Evolutionary conservation across 441 rosid genomes (phyloP).

Genomic region (Syzygium syzygioides): DNA sequence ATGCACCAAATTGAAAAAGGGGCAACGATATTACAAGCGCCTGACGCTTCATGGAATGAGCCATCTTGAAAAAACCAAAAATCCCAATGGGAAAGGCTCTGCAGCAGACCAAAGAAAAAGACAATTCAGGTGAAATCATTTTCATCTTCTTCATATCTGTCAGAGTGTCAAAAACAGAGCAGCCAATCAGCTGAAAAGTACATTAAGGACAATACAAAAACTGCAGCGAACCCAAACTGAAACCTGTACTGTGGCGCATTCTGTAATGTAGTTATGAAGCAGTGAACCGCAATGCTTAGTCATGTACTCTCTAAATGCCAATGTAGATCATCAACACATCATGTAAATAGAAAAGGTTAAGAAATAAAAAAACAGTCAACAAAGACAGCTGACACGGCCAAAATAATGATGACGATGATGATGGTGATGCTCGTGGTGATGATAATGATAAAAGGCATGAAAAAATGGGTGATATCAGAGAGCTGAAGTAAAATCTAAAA

Average conservation of each 20-base stretch:
- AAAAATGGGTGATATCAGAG: not conserved
- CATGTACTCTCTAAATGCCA: not conserved
- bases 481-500: not conserved
- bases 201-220: not conserved
- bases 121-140: not conserved
- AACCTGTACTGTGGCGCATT: not conserved
- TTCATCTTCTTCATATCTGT: not conserved
- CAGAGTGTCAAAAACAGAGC: not conserved
- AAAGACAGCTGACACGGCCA: fast-evolving
- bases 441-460: not conserved
- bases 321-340: not conserved
- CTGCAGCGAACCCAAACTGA: not conserved
- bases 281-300: not conserved
- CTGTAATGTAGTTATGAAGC: not conserved
- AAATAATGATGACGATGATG: not conserved
- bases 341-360: not conserved
- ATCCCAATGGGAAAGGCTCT: not conserved
- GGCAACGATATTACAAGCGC: not conserved
- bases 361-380: not conserved
- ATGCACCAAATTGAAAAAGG: not conserved
- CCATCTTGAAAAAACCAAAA: not conserved
- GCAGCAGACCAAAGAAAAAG: not conserved
- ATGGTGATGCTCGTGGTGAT: not conserved
- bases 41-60: not conserved
- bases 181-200: not conserved